Base-by-base conservation (phyloP, 495 filamentous ascomycete species). In the Annulohypoxylon bovei region DNA sequence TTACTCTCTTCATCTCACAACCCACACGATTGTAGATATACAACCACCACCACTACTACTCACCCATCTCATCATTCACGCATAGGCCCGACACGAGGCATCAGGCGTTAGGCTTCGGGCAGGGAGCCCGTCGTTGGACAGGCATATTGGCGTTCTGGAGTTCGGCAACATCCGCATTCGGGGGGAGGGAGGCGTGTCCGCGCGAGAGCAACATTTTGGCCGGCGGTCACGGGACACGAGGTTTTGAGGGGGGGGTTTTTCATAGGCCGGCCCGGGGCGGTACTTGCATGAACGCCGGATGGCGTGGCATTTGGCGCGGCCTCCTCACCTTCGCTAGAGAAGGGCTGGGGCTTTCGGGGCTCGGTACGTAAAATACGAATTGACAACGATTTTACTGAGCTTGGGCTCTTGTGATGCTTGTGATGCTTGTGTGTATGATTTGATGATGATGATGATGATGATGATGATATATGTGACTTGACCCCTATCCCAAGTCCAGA, bases 11-110 rank as follows among this genome's bases (percentile, higher is more conserved):
- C 16, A 44, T 44, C 63, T 71, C 52, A 42, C 61, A 20, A 40
- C 54, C 42, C 32, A 5, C 22, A 67, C 64, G 61, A 68, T 28
- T 72, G 70, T 68, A 65, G 25, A 68, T 40, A 53, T 61, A 68
- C 47, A 16, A 52, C 47, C 35, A 68, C 47, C n/a, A 18, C 47
- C 37, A n/a, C n/a, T n/a, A n/a, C n/a, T n/a, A n/a, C 68, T 40
- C 18, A 14, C 7, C 30, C 59, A 63, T 64, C 49, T 64, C 69
- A 72, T 72, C 69, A 35, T 32, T 52, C 55, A 53, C 56, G 30
- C 25, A 71, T 33, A 28, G 28, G 25, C 44, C 40, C 56, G 44
- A 52, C 61, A 61, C 14, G n/a, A 64, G 70, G 61, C 65, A 61
- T 18, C 28, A 60, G 70, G 70, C 60, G 65, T 72, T 65, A 40